Conservation (phyloP, 129 eudicot genomes). For the Flaveria ramosissima region DNA sequence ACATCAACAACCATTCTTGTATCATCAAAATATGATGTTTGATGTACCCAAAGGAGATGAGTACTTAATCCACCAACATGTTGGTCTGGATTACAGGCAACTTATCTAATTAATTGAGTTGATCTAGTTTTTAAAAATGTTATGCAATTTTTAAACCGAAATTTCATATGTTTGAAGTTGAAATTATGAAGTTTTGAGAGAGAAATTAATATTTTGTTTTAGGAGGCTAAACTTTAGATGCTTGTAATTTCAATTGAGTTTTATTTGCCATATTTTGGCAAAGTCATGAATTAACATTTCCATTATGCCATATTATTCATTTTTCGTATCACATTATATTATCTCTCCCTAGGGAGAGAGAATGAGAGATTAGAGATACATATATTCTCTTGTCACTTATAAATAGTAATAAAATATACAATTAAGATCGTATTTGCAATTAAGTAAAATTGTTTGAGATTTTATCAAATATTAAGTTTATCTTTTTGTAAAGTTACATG, state of each 20-base stretch:
- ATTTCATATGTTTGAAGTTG: conserved; percentile 30
- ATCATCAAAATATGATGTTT: conserved; percentile 60
- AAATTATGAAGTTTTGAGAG: conserved; percentile 46
- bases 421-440: conserved; percentile 7
- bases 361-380: no score
- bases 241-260: conserved; percentile 33
- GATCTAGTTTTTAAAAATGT: conserved; percentile 13
- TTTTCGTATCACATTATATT: background rate
- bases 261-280: conserved; percentile 45
- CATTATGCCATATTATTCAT: background rate
- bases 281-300: conserved; percentile 32
- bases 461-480: background rate
- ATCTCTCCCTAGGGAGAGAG: no score
- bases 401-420: background rate
- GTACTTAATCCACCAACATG: conserved; percentile 83
- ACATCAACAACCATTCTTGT: conserved; percentile 47
- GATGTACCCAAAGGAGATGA: conserved; percentile 66
- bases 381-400: conserved; percentile 17
- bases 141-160: conserved; percentile 24
- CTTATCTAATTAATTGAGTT: conserved; percentile 46
- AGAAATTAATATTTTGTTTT: conserved; percentile 19
- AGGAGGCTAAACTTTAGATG: conserved; percentile 34
- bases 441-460: conserved; percentile 10
- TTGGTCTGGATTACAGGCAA: conserved; percentile 72
- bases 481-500: background rate